Percentiles rank a stretch among this genome's conserved stretches.
Evolutionary conservation across 2,329 filamentous ascomycete species (phyloP).

Genomic region (Tolypocladium pustulatum): DNA sequence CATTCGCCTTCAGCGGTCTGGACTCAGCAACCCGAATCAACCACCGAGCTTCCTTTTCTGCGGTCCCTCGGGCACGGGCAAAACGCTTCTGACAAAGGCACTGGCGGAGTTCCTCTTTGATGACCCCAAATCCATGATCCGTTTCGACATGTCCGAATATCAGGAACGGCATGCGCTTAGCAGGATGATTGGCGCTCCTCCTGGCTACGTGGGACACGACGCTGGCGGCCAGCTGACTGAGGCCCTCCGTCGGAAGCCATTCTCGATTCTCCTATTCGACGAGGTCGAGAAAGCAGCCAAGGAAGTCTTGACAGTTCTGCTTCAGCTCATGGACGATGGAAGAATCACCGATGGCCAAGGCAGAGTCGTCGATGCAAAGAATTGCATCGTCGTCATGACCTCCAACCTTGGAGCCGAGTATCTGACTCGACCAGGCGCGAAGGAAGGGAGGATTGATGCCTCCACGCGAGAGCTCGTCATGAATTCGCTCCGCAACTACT

Average conservation of each 20-base stretch:
- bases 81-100: constrained; percentile 93
- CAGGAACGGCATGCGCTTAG: constrained; percentile 93
- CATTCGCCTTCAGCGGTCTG: constrained; percentile 88
- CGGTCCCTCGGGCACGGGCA: constrained; percentile 95
- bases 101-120: constrained; percentile 97
- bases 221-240: constrained; percentile 93
- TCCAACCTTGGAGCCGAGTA: constrained; percentile 94
- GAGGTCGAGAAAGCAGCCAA: constrained; percentile 99
- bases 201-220: constrained; percentile 94
- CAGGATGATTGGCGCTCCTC: constrained; percentile 95
- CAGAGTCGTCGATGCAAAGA: constrained; percentile 85
- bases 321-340: constrained; percentile 99
- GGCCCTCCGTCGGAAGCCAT: constrained; percentile 83
- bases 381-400: constrained; percentile 99
- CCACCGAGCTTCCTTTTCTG: constrained; percentile 98
- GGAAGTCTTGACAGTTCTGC: constrained; percentile 87
- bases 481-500: constrained; percentile 85
- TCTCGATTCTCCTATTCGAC: constrained; percentile 96
- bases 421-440: constrained; percentile 66
- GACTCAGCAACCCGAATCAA: constrained; percentile 89
- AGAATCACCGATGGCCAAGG: constrained; percentile 98
- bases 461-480: constrained; percentile 84
- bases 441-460: constrained; percentile 76
- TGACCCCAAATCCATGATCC: constrained; percentile 93
- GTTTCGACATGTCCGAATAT: constrained; percentile 99